Percentiles rank a stretch among this genome's conserved stretches.
Evolutionary conservation across 306 rosid genomes (phyloP).

Genomic region (Carpinus fangiana): DNA sequence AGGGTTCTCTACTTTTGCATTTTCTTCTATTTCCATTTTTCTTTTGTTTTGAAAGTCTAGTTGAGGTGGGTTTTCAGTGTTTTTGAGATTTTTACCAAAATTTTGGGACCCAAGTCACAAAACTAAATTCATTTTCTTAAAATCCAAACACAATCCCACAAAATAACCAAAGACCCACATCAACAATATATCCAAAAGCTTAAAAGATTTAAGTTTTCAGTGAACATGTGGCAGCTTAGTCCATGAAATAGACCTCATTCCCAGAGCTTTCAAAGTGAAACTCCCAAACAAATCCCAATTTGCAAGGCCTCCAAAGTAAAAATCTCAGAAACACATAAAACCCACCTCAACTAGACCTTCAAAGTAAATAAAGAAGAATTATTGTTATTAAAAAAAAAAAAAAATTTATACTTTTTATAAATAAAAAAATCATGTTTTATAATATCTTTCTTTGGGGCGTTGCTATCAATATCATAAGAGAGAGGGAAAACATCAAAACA

Average conservation of each 20-base stretch:
- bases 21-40: background rate
- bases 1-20: constrained; percentile 1
- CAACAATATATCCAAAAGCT: background rate
- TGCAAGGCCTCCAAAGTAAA: background rate
- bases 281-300: background rate
- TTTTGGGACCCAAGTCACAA: constrained; percentile 26
- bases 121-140: constrained; percentile 24
- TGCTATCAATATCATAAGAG: background rate
- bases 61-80: constrained; percentile 1
- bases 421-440: no score
- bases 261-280: background rate
- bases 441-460: background rate
- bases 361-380: no score
- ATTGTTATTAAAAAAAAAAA: no score
- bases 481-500: background rate
- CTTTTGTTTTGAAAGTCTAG: background rate
- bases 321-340: no score
- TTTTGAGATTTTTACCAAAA: constrained; percentile 18
- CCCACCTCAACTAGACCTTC: no score
- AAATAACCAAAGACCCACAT: constrained; percentile 3
- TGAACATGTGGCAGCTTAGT: background rate
- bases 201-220: background rate
- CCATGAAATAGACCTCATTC: background rate
- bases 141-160: background rate
- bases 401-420: no score